A percentile compares a stretch with the other conserved stretches of the same genome.
phyloP scores from a whole-genome alignment of 495 filamentous ascomycete species.

The Podospora appendiculata region DNA sequence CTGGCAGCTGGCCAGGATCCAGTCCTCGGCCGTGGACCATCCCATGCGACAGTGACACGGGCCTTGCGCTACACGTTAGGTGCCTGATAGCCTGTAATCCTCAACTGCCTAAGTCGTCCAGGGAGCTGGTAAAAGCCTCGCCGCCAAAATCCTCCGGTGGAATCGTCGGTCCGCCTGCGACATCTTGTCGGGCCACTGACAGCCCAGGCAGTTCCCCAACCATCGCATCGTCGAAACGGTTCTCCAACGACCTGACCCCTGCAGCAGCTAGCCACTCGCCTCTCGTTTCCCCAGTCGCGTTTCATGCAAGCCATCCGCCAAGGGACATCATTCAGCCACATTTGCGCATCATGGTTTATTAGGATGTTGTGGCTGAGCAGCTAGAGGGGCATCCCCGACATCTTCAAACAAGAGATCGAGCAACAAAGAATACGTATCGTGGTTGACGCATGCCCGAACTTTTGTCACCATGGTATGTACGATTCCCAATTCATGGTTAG shows the following conservation, averaged over 20 bases:
- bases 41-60: no score
- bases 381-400: neutral
- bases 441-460: conserved; percentile 5
- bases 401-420: neutral
- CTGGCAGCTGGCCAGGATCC: no score
- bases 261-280: no score
- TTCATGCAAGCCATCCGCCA: no score
- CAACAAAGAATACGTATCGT: neutral
- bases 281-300: no score
- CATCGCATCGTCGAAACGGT: no score
- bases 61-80: neutral
- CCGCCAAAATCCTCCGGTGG: neutral
- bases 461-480: conserved; percentile 17
- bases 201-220: neutral
- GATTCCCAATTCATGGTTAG: no score
- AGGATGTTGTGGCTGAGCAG: conserved; percentile 1
- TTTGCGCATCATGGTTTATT: neutral
- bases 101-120: conserved; percentile 5
- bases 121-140: conserved; percentile 6
- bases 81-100: neutral
- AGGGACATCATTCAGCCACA: neutral
- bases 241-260: no score
- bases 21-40: no score
- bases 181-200: neutral
- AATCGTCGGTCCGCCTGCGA: conserved; percentile 1